phyloP scores from a whole-genome alignment of 2,329 filamentous ascomycete species.

The Ophiostoma piceae region DNA sequence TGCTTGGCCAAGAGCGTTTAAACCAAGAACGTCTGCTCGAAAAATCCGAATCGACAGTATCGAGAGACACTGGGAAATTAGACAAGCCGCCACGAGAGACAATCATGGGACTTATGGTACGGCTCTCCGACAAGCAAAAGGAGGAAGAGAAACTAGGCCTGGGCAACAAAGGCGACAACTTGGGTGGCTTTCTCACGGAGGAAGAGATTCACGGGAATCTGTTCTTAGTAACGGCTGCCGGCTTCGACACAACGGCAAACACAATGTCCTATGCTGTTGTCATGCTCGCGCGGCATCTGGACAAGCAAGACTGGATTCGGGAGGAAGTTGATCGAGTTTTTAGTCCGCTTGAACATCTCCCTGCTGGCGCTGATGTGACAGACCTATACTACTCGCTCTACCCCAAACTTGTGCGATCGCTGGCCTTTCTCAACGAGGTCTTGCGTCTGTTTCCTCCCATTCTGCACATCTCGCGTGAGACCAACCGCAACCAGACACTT shows the following conservation, averaged over 20 bases:
- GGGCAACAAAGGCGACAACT: neutral
- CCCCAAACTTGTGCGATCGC: conserved; percentile 40
- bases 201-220: conserved; percentile 35
- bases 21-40: conserved; percentile 27
- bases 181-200: conserved; percentile 25
- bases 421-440: conserved; percentile 46
- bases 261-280: conserved; percentile 44
- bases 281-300: conserved; percentile 38
- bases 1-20: conserved; percentile 31
- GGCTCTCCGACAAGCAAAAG: conserved; percentile 30
- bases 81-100: conserved; percentile 24
- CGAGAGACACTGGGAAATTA: neutral
- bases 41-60: neutral
- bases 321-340: conserved; percentile 37
- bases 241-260: conserved; percentile 41
- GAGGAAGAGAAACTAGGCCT: conserved; percentile 20
- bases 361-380: conserved; percentile 30
- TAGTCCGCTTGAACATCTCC: conserved; percentile 34
- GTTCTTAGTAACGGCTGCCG: conserved; percentile 50
- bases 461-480: conserved; percentile 36
- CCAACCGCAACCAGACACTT: conserved; percentile 32
- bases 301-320: conserved; percentile 23
- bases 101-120: conserved; percentile 33
- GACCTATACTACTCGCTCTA: conserved; percentile 40
- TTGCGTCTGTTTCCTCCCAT: conserved; percentile 40